Evolutionary conservation across 2,329 filamentous ascomycete genomes (phyloP).

Genomic region (Pyrenophora tritici-repentis): DNA sequence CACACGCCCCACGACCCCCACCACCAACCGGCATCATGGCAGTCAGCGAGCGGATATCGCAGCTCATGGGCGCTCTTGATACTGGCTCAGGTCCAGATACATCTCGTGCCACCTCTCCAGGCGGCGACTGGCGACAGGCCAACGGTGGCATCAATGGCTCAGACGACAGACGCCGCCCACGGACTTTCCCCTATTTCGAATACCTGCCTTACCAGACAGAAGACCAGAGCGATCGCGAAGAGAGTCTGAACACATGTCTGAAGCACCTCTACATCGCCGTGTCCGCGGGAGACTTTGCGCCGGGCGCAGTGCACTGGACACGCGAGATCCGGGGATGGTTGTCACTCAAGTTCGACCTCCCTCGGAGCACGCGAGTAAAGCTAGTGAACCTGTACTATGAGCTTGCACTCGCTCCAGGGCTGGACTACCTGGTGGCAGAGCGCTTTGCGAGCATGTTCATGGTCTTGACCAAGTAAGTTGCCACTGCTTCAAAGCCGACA

Average conservation of each 20-base stretch:
- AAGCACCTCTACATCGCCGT: slow-evolving; percentile 92
- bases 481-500: not conserved
- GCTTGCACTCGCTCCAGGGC: slow-evolving; percentile 84
- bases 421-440: slow-evolving; percentile 81
- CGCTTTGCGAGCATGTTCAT: slow-evolving; percentile 97
- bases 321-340: slow-evolving; percentile 95
- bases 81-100: slow-evolving; percentile 65
- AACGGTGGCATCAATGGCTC: slow-evolving; percentile 55
- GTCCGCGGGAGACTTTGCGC: slow-evolving; percentile 89
- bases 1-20: slow-evolving; percentile 14
- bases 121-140: slow-evolving; percentile 61
- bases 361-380: slow-evolving; percentile 78
- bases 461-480: slow-evolving; percentile 82
- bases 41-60: slow-evolving; percentile 49
- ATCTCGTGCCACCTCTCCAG: slow-evolving; percentile 85
- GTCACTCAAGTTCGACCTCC: slow-evolving; percentile 95
- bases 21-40: slow-evolving; percentile 39
- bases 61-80: slow-evolving; percentile 49
- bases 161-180: slow-evolving; percentile 67
- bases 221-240: slow-evolving; percentile 75
- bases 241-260: slow-evolving; percentile 82
- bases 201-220: slow-evolving; percentile 90
- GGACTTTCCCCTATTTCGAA: slow-evolving; percentile 91
- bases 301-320: slow-evolving; percentile 95
- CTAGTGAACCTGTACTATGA: slow-evolving; percentile 94